Percentiles rank a stretch among this genome's conserved stretches.
Conservation (phyloP, 1,284 basidiomycete genomes). For the Dichomitus squalens region DNA sequence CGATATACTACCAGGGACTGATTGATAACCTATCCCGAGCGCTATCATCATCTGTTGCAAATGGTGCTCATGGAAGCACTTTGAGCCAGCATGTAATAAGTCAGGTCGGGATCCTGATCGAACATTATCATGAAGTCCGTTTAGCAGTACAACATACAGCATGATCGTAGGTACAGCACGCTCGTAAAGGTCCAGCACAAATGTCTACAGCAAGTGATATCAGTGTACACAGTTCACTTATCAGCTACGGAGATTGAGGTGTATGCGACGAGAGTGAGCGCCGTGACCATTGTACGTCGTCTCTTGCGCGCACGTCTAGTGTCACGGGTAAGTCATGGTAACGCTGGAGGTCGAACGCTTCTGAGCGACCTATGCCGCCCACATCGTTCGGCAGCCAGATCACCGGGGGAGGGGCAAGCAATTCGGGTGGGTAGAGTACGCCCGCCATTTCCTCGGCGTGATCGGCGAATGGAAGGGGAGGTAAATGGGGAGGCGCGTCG, state of each 20-base stretch:
- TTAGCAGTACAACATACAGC: conserved; percentile 14
- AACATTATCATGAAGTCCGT: background rate
- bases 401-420: conserved; percentile 72
- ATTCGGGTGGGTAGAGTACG: conserved; percentile 79
- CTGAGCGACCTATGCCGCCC: conserved; percentile 68
- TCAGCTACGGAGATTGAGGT: background rate
- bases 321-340: conserved; percentile 70
- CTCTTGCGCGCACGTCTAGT: conserved; percentile 63
- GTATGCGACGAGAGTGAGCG: conserved; percentile 10
- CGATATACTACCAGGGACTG: conserved; percentile 9
- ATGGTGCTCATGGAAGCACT: background rate
- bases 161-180: conserved; percentile 5
- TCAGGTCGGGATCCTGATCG: no score
- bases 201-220: background rate
- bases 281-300: conserved; percentile 36
- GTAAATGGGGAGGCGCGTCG: conserved; percentile 74
- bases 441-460: conserved; percentile 76
- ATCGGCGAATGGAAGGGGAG: conserved; percentile 67
- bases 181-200: background rate
- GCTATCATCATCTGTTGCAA: background rate
- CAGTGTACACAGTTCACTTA: background rate
- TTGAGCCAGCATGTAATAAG: no score
- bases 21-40: background rate
- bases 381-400: conserved; percentile 82
- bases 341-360: conserved; percentile 69